Percentiles rank a stretch among this genome's conserved stretches.
Evolutionary conservation across 2,329 filamentous ascomycete species (phyloP).

Genomic region (Ceratocystis ficicola): DNA sequence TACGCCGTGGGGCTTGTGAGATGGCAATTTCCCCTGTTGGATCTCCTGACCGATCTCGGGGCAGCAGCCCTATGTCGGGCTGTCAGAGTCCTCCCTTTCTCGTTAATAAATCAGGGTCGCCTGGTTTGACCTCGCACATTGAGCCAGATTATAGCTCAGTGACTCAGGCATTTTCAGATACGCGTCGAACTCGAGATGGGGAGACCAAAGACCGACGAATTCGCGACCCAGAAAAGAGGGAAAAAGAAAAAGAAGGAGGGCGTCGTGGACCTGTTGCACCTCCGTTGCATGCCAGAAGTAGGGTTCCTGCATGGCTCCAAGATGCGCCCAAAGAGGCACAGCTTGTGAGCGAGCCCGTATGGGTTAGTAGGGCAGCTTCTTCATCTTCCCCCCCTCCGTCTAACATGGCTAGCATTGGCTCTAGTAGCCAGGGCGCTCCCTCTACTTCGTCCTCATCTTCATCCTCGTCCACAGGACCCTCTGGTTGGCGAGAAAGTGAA

Average conservation of each 20-base stretch:
- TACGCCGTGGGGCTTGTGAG: conserved; percentile 26
- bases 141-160: conserved; percentile 48
- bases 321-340: conserved; percentile 9
- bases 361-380: background rate
- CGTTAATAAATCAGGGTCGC: conserved; percentile 47
- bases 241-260: conserved; percentile 3
- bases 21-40: conserved; percentile 31
- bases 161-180: background rate
- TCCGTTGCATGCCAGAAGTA: background rate
- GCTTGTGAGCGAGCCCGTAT: background rate
- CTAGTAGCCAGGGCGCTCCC: background rate
- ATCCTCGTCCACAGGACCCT: background rate
- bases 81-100: conserved; percentile 57
- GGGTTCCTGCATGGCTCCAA: conserved; percentile 9
- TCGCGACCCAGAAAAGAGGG: background rate
- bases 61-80: conserved; percentile 54
- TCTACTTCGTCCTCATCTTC: conserved; percentile 4
- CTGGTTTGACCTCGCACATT: conserved; percentile 57
- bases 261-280: conserved; percentile 6
- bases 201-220: background rate
- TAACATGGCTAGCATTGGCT: background rate
- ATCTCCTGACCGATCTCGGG: conserved; percentile 53
- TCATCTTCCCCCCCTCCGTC: conserved; percentile 7
- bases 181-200: background rate
- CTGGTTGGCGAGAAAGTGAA: background rate